Evolutionary conservation across 148 eudicot genomes (phyloP).

Genomic region (Persicaria maculosa): DNA sequence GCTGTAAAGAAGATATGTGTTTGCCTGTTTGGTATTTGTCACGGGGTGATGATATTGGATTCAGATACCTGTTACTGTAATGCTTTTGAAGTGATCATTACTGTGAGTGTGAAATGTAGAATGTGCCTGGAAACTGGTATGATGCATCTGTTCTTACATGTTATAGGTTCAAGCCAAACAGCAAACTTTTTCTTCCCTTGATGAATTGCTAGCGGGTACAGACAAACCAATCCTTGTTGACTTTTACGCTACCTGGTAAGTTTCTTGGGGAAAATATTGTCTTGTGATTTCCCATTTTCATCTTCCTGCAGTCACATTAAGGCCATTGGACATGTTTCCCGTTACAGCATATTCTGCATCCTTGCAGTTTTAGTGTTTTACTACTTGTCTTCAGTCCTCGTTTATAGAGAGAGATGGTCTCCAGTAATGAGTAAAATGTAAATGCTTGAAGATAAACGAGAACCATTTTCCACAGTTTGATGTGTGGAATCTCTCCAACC

Average conservation of each 20-base stretch:
- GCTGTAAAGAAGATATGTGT: background rate
- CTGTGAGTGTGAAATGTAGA: background rate
- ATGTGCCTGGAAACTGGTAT: background rate
- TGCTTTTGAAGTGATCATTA: background rate
- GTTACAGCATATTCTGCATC: background rate
- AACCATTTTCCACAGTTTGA: background rate
- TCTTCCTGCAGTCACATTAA: background rate
- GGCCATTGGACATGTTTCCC: background rate
- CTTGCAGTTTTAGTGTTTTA: background rate
- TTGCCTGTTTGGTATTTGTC: background rate
- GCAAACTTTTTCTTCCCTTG: conserved; percentile 61
- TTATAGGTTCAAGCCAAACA: conserved; percentile 71
- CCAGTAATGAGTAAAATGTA: no score
- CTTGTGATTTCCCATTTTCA: background rate
- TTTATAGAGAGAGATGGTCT: background rate
- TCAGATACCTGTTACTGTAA: background rate
- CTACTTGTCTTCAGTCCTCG: background rate
- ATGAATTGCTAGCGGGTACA: conserved; percentile 55
- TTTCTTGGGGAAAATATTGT: conserved; percentile 21
- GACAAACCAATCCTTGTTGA: conserved; percentile 89
- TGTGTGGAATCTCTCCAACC: background rate
- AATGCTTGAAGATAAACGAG: background rate
- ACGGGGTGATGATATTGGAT: background rate
- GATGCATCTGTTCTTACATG: conserved; percentile 5
- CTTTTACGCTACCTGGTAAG: conserved; percentile 91